Conservation (phyloP, 2,329 filamentous ascomycete species). For the Penicillium sp. region DNA sequence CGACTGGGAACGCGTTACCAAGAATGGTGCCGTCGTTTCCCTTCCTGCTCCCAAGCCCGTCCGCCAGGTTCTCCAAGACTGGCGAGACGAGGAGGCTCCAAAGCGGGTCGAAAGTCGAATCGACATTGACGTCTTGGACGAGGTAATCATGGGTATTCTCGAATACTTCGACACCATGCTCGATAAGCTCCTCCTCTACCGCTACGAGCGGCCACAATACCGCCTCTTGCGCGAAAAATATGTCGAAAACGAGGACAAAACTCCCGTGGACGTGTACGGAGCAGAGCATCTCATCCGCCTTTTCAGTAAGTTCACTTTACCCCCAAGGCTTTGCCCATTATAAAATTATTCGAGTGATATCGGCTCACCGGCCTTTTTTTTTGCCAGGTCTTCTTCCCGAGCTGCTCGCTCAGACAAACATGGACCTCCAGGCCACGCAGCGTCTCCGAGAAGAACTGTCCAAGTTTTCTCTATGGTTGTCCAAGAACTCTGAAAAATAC, state of each 20-base stretch:
- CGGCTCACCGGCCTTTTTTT: neutral
- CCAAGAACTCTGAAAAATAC: conserved; percentile 68
- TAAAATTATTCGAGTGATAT: neutral
- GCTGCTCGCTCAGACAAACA: conserved; percentile 92
- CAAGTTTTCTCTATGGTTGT: conserved; percentile 80
- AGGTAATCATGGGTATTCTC: conserved; percentile 76
- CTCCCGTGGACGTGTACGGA: conserved; percentile 76
- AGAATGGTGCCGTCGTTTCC: conserved; percentile 82
- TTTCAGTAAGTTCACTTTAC: conserved; percentile 58
- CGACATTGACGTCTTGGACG: conserved; percentile 79
- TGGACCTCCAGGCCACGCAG: conserved; percentile 86
- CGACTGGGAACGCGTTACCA: conserved; percentile 98
- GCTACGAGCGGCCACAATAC: conserved; percentile 87
- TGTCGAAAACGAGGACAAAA: conserved; percentile 59
- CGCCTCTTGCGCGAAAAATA: conserved; percentile 68
- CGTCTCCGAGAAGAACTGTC: conserved; percentile 82
- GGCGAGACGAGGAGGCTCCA: conserved; percentile 62
- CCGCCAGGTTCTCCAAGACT: conserved; percentile 72
- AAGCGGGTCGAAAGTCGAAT: conserved; percentile 54
- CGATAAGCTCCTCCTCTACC: conserved; percentile 84
- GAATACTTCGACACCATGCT: conserved; percentile 93
- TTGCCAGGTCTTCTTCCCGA: conserved; percentile 77
- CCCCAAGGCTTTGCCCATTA: no score
- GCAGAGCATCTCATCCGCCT: conserved; percentile 86
- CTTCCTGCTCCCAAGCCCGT: conserved; percentile 74